Evolutionary conservation across 2,329 filamentous ascomycete genomes (phyloP).

Genomic region (Fusarium sp.): DNA sequence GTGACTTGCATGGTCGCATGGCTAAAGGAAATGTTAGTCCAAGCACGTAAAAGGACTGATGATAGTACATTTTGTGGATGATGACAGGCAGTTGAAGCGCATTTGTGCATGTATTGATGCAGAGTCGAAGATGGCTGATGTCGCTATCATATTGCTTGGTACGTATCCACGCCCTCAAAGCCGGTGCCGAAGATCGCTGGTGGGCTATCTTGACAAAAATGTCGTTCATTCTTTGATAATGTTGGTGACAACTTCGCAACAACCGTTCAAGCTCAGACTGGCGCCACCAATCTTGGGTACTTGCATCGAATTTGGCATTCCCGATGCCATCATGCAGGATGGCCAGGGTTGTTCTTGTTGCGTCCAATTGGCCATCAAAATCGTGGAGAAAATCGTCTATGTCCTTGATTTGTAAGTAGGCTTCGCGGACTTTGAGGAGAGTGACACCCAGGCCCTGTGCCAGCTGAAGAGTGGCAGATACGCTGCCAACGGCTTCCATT

Average conservation of each 20-base stretch:
- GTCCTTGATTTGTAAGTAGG: rapidly evolving
- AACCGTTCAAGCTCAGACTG: neutral
- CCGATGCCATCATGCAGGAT: rapidly evolving
- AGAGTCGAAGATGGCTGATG: rapidly evolving
- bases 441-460: neutral
- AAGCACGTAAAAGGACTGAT: no score
- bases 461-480: neutral
- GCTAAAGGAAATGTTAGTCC: rapidly evolving
- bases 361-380: rapidly evolving
- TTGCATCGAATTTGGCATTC: rapidly evolving
- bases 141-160: neutral
- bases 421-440: neutral
- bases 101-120: neutral
- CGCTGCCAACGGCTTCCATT: neutral
- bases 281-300: neutral
- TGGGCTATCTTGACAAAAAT: neutral
- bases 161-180: neutral
- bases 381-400: neutral
- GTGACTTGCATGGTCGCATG: rapidly evolving
- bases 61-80: rapidly evolving
- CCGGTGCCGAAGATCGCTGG: rapidly evolving
- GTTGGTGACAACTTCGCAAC: neutral
- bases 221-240: neutral
- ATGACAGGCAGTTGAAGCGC: rapidly evolving
- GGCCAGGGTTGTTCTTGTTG: rapidly evolving